Evolutionary conservation across 2,329 filamentous ascomycete genomes (phyloP), one percentile per base, ranked within the genome.

Genomic region (Calonectria multiphialidica): DNA sequence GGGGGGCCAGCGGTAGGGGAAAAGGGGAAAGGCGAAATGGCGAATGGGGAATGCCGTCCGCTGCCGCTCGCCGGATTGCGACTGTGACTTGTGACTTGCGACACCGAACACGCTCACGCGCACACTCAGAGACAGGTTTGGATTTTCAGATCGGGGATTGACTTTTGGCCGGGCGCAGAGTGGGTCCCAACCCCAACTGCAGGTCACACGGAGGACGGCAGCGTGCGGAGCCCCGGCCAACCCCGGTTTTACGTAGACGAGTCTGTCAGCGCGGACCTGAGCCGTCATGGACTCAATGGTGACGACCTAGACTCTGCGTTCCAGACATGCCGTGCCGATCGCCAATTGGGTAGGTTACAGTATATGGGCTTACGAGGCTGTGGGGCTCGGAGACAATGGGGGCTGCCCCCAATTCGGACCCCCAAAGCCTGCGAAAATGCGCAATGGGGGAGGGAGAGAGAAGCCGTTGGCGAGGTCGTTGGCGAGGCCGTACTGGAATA

Each of bases 111-210:
- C 10, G 21, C 47, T 55, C 55, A 65, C 40, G 72, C 64, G 67
- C 61, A 68, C 62, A 62, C 40, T 30, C 64, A 72, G 61, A 75
- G 71, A 61, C 74, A 73, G 68, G 70, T 71, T 75, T 75, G 69
- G 67, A 74, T 73, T 73, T 76, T 75, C 75, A 64, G 71, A 72
- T 66, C 72, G 70, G 75, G 53, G 55, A 47, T 71, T 68, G 64
- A 64, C 70, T 77, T 74, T 70, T 75, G 69, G 70, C 66, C 30
- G 44, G 66, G 21, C 40, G 53, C 70, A 74, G 69, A 68, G 62
- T 70, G 74, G 76, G 74, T 71, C 76, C 71, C 72, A 78, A 70
- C 77, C 75, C 77, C 77, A 79, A 78, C 75, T 75, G 73, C 72
- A 77, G 77, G 77, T 79, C 77, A 79, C 71, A 75, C 74, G 74